Conservation (phyloP, 2,329 filamentous ascomycete genomes). For the Exophiala calicioides region DNA sequence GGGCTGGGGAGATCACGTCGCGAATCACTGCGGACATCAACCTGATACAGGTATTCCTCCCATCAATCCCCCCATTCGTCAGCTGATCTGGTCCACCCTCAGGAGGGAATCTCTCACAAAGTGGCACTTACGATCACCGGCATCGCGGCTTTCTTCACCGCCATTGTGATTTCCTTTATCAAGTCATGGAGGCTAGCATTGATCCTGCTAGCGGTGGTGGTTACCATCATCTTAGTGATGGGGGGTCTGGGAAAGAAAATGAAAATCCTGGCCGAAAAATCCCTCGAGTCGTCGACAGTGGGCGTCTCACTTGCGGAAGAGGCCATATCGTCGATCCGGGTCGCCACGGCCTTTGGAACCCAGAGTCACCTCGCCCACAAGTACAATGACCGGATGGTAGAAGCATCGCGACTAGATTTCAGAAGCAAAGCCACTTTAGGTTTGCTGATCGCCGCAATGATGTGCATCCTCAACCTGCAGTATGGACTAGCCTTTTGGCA, state of each 20-base stretch:
- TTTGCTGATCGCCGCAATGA: slow-evolving; percentile 70
- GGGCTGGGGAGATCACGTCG: slow-evolving; percentile 87
- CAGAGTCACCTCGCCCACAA: slow-evolving; percentile 42
- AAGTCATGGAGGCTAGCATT: slow-evolving; percentile 46
- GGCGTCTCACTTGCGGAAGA: slow-evolving; percentile 50
- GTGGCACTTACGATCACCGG: slow-evolving; percentile 33
- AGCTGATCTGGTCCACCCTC: too few relatives aligned
- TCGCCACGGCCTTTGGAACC: slow-evolving; percentile 51
- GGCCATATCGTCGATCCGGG: slow-evolving; percentile 51
- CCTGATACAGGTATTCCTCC: slow-evolving; percentile 85
- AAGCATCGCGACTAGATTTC: slow-evolving; percentile 45
- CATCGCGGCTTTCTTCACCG: slow-evolving; percentile 40
- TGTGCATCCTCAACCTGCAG: slow-evolving; percentile 78
- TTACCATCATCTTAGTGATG: slow-evolving; percentile 39
- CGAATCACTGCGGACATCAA: slow-evolving; percentile 92
- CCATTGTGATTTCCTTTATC: slow-evolving; percentile 42
- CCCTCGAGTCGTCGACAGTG: slow-evolving; percentile 76
- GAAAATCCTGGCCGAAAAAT: slow-evolving; percentile 61
- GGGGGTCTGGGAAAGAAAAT: slow-evolving; percentile 25
- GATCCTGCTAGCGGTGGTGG: slow-evolving; percentile 50
- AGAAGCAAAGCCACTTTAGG: slow-evolving; percentile 56
- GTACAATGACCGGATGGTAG: slow-evolving; percentile 46
- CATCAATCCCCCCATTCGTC: too few relatives aligned
- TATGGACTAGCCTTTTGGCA: slow-evolving; percentile 63
- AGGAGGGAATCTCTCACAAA: slow-evolving; percentile 29